Conservation (phyloP, 2,329 filamentous ascomycete species). For the Helotiales sp. region DNA sequence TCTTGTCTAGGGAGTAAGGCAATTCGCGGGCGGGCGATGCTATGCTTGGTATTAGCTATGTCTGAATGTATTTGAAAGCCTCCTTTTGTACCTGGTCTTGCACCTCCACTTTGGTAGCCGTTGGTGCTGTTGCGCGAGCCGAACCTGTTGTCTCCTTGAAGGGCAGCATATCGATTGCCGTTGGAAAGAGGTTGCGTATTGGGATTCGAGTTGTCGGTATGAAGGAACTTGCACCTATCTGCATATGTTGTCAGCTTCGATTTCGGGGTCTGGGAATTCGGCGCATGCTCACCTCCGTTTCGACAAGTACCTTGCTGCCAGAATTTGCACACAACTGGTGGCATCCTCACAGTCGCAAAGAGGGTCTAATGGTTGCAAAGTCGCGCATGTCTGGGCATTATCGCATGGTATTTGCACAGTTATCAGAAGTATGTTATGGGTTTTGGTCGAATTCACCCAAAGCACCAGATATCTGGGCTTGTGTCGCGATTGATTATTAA, state of each 20-base stretch:
- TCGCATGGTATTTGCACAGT: background rate
- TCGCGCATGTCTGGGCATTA: slow-evolving; percentile 8
- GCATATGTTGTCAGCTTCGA: slow-evolving; percentile 22
- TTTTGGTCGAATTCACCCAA: background rate
- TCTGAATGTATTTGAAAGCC: slow-evolving; percentile 4
- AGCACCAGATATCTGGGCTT: no score
- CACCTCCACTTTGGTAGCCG: slow-evolving; percentile 32
- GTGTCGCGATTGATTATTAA: no score
- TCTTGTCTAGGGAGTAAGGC: slow-evolving; percentile 43
- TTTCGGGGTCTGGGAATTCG: background rate
- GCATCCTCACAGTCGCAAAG: slow-evolving; percentile 14
- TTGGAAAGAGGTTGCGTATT: slow-evolving; percentile 42
- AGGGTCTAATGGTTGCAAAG: background rate
- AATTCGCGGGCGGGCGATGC: slow-evolving; percentile 13
- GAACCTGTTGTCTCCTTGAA: slow-evolving; percentile 32
- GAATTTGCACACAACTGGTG: slow-evolving; percentile 57
- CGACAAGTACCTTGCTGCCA: slow-evolving; percentile 69
- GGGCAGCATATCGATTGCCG: slow-evolving; percentile 43
- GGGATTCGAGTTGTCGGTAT: slow-evolving; percentile 50
- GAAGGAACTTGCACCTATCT: slow-evolving; percentile 65
- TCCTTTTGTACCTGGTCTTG: slow-evolving; percentile 12
- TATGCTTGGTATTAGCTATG: slow-evolving; percentile 15
- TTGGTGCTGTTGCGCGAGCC: slow-evolving; percentile 26
- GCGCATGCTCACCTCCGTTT: slow-evolving; percentile 43
- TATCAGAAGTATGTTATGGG: background rate